These are phyloP conservation scores for Verticillium tricorpus DNA, from an alignment of 2,329 filamentous ascomycete genomes.

Conservation along the genomic window DNA sequence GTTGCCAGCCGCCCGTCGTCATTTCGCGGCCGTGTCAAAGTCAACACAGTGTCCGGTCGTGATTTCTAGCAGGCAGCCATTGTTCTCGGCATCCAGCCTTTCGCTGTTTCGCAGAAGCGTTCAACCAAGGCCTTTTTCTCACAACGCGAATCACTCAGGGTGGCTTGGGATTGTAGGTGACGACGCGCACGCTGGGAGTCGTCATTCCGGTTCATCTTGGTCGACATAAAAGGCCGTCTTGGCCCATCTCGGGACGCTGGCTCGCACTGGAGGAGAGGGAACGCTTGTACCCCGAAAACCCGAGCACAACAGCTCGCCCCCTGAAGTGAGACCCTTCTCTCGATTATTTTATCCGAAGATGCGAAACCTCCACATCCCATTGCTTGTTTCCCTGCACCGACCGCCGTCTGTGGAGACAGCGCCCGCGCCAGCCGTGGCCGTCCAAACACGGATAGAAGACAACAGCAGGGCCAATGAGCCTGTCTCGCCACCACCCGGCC, in stretches of 20 bases:
- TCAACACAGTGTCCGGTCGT: too few species aligned
- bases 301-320: background rate
- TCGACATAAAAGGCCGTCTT: background rate
- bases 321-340: background rate
- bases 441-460: background rate
- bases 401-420: background rate
- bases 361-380: background rate
- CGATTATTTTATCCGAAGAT: background rate
- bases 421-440: background rate
- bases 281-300: background rate
- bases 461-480: background rate
- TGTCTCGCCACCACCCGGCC: background rate
- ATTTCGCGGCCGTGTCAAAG: background rate
- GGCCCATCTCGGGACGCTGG: background rate
- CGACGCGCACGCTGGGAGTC: background rate
- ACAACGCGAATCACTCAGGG: background rate
- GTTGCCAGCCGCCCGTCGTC: background rate
- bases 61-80: too few species aligned
- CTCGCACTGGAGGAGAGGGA: background rate
- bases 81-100: too few species aligned
- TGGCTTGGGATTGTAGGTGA: background rate
- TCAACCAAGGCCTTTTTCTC: background rate
- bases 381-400: background rate
- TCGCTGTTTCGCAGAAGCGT: background rate
- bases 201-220: background rate